Conservation (phyloP, 2,329 filamentous ascomycete genomes). For the Alternaria ventricosa region DNA sequence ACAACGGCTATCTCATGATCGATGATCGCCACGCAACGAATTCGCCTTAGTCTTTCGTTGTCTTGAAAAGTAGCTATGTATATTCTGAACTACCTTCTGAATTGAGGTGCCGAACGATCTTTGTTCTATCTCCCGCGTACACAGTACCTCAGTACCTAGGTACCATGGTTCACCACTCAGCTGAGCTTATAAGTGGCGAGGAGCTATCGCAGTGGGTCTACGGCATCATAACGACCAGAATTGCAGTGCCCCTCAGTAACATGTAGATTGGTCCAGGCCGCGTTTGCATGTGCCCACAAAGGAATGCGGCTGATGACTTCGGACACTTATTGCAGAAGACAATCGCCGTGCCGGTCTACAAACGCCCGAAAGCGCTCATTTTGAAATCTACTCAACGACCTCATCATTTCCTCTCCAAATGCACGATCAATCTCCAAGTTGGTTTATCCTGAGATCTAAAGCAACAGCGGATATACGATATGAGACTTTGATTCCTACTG, state of each 20-base stretch:
- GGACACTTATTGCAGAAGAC: not conserved
- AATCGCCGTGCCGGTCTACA: not conserved
- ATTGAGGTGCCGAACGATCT: not conserved
- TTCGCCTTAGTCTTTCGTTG: not conserved
- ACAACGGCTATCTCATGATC: not conserved
- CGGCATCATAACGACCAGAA: constrained; percentile 15
- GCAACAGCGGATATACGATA: constrained; percentile 31
- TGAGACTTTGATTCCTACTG: constrained; percentile 32
- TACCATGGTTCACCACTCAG: not conserved
- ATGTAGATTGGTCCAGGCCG: not conserved
- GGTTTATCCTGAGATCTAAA: constrained; percentile 29
- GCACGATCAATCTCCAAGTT: constrained; percentile 28
- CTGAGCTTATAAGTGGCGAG: not conserved
- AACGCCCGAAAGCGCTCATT: not conserved
- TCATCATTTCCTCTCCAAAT: constrained; percentile 11
- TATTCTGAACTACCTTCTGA: not conserved
- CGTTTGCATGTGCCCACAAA: not conserved
- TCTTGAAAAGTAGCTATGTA: not conserved
- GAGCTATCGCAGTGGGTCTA: not conserved
- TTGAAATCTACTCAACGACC: not conserved
- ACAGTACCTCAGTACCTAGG: not conserved
- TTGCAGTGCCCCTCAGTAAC: not conserved
- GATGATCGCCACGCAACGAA: not conserved
- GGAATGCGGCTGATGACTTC: not conserved
- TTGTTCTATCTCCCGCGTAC: not conserved